These are phyloP conservation scores for Didymella sp. DNA, from an alignment of 2,329 filamentous ascomycete genomes.

Conservation along the genomic window DNA sequence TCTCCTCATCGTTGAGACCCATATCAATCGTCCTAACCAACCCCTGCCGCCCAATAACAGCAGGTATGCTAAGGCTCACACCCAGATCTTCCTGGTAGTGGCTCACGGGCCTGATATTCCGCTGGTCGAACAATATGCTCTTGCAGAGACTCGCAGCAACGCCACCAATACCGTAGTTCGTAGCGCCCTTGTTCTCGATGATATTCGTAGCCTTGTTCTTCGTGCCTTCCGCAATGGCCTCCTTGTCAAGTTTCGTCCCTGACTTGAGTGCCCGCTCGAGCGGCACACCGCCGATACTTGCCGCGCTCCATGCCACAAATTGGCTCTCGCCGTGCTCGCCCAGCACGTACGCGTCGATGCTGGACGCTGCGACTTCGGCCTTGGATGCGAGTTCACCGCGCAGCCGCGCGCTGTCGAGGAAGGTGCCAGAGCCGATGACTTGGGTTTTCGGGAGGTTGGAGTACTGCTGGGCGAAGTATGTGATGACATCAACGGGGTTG, in stretches of 20 bases:
- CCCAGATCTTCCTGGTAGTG: conserved; percentile 22
- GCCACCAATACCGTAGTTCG: conserved; percentile 31
- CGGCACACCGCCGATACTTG: conserved; percentile 21
- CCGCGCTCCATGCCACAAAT: conserved; percentile 28
- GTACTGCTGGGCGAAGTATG: conserved; percentile 29
- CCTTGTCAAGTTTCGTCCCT: conserved; percentile 4
- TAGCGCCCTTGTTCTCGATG: conserved; percentile 31
- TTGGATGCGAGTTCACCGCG: conserved; percentile 23
- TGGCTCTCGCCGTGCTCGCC: conserved; percentile 31
- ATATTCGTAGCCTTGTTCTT: conserved; percentile 27
- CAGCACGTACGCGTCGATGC: conserved; percentile 27
- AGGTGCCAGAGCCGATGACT: conserved; percentile 31
- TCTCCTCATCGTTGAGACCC: conserved; percentile 12
- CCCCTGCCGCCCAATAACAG: conserved; percentile 23
- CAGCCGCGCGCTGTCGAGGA: conserved; percentile 30
- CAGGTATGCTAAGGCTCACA: conserved; percentile 28
- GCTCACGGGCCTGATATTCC: conserved; percentile 23
- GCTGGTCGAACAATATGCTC: conserved; percentile 24
- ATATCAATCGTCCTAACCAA: neutral
- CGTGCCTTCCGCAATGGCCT: conserved; percentile 19
- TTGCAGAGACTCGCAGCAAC: conserved; percentile 29
- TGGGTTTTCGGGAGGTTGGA: conserved; percentile 22
- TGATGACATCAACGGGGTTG: conserved; percentile 34
- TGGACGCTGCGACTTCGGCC: conserved; percentile 20
- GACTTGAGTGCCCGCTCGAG: conserved; percentile 3